Conservation (phyloP, 805 yeast species). For the Cyberlindnera mrakii region DNA sequence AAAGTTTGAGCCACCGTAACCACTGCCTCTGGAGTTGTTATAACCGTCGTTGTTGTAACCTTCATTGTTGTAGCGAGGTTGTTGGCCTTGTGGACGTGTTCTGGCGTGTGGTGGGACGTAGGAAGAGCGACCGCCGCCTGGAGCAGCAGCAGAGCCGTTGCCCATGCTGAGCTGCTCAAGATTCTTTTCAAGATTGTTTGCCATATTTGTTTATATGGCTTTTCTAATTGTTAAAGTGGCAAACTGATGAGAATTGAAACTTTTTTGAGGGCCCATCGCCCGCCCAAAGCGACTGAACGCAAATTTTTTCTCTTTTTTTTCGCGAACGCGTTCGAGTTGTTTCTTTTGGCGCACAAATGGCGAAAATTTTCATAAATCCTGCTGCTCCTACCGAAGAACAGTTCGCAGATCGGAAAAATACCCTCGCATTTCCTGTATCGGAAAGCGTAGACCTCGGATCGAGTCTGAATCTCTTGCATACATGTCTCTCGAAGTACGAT, state of each 20-base stretch:
- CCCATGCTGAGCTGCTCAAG: conserved; percentile 50
- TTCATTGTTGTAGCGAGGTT: conserved; percentile 2
- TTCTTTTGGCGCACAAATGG: not conserved
- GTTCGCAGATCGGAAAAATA: no score
- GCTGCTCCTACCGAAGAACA: no score
- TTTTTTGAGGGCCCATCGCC: no score
- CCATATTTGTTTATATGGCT: conserved; percentile 27
- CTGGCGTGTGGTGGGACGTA: conserved; percentile 56
- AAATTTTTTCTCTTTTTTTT: not conserved
- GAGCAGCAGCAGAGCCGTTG: conserved; percentile 18
- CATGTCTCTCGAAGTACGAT: no score
- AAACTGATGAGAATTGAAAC: no score
- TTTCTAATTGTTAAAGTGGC: not conserved
- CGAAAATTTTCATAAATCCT: not conserved
- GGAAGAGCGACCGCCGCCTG: conserved; percentile 25
- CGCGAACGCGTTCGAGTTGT: not conserved
- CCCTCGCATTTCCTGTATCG: no score
- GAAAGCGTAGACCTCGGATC: no score
- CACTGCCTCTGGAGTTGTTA: conserved; percentile 22
- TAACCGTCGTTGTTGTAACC: conserved; percentile 14
- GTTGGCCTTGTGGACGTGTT: conserved; percentile 24
- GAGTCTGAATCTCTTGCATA: no score
- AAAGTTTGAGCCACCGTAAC: not conserved
- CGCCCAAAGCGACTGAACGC: not conserved
- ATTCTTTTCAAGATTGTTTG: conserved; percentile 47